Evolutionary conservation across 2,329 filamentous ascomycete genomes (phyloP), one percentile per base, ranked within the genome.

Genomic region (Colletotrichum sp.): DNA sequence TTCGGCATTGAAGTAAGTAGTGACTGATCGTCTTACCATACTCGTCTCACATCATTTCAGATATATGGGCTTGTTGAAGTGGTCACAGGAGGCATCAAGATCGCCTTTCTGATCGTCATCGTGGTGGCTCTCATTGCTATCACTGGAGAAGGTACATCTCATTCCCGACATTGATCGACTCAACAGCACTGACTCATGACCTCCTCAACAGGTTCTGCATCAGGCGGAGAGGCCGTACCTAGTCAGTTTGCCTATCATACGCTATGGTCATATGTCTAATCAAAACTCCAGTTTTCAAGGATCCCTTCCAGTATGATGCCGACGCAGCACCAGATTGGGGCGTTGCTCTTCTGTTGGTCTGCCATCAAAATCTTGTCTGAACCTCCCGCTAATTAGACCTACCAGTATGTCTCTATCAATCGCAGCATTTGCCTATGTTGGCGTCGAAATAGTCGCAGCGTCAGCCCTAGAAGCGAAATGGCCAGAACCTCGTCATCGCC

Each of bases 401-500:
- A 14, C 12, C 56, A 82, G 80, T 12, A 81, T 82, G 70, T 81
- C 76, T 34, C 66, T 82, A 10, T 82, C 80, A 10, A 81, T 82
- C 9, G 81, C 82, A 28, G 79, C 81, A 4, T 84, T 81, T 62
- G 79, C 82, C 24, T 84, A 81, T 73, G 80, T 83, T 24, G 82
- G 82, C 2, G 79, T 84, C 48, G 82, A 84, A 65, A 79, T 81
- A 58, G 79, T 82, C 2, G 81, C 82, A 3, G 82, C 82, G 0
- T 81, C 80, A 13, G 81, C 82, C 7, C 76, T 83, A 3, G 82
- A 84, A 73, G 81, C 82, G 5, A 76, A 79, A 16, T 80, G 79
- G 77, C 78, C 81, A 6, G 76, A 77, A 18, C 34, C 30, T 21
- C 24, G 38, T 16, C 61, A 36, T 68, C 32, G 55, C 24, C n/a